Evolutionary conservation across 148 eudicot genomes (phyloP).

Genomic region (Spergularia bocconei): DNA sequence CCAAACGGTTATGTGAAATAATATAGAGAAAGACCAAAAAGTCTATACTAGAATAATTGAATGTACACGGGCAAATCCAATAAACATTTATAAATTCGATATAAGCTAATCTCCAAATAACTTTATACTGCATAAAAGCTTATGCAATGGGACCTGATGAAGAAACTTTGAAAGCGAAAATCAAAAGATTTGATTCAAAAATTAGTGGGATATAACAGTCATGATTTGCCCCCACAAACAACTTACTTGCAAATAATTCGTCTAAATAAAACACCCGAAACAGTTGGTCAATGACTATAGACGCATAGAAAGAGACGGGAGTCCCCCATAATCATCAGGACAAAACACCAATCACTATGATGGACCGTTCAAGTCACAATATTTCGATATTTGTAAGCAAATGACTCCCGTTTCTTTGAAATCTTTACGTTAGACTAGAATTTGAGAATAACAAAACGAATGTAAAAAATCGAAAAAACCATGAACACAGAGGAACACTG

Average conservation of each 20-base stretch:
- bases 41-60: not conserved
- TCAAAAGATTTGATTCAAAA: slow-evolving; percentile 21
- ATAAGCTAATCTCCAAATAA: slow-evolving; percentile 4
- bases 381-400: no score
- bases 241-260: not conserved
- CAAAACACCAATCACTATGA: no score
- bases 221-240: slow-evolving; percentile 8
- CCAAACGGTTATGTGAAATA: slow-evolving; percentile 7
- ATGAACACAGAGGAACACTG: no score
- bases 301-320: slow-evolving; percentile 16
- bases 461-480: no score
- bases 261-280: not conserved
- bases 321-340: not conserved
- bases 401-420: no score
- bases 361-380: no score
- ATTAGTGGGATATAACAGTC: slow-evolving; percentile 11
- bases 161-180: slow-evolving; percentile 8
- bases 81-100: slow-evolving; percentile 7
- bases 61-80: slow-evolving; percentile 22
- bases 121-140: slow-evolving; percentile 7
- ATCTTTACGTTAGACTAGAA: no score
- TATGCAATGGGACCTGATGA: slow-evolving; percentile 14
- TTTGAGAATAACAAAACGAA: no score
- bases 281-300: slow-evolving; percentile 19
- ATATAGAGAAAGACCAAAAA: slow-evolving; percentile 5